A percentile compares a stretch with the other conserved stretches of the same genome.
phyloP scores from a whole-genome alignment of 2,329 filamentous ascomycete species.

The Colletotrichum endophyticum region DNA sequence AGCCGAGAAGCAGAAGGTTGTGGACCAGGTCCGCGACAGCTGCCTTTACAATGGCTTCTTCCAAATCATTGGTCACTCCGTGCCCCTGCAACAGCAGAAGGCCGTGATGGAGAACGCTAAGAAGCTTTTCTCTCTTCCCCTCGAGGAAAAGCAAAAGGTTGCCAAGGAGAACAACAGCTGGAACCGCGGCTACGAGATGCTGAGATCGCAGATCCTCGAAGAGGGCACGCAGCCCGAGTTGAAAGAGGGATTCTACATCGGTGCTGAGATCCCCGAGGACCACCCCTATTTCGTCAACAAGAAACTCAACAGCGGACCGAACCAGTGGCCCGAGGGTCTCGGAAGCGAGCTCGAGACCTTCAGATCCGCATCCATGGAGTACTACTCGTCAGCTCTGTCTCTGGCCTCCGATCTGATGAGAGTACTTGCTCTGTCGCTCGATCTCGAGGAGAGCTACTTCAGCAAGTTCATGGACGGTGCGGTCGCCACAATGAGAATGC shows the following conservation, averaged over 20 bases:
- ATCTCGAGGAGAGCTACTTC: conserved; percentile 45
- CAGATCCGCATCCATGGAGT: conserved; percentile 41
- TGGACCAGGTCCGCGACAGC: conserved; percentile 42
- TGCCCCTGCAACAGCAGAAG: conserved; percentile 43
- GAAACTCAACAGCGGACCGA: conserved; percentile 43
- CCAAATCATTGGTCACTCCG: conserved; percentile 53
- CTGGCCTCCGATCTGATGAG: conserved; percentile 45
- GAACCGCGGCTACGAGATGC: conserved; percentile 55
- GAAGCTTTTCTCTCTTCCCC: conserved; percentile 48
- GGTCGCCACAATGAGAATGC: conserved; percentile 47
- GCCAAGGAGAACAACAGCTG: conserved; percentile 39
- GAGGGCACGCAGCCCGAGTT: conserved; percentile 48
- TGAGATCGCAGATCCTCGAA: conserved; percentile 50
- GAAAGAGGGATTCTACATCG: conserved; percentile 50
- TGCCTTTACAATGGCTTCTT: conserved; percentile 57
- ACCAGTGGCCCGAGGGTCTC: conserved; percentile 46
- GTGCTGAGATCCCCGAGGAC: conserved; percentile 41
- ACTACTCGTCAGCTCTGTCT: conserved; percentile 41
- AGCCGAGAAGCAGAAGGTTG: conserved; percentile 29
- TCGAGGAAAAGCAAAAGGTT: conserved; percentile 48
- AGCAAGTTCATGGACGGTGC: conserved; percentile 47
- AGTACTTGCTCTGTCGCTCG: conserved; percentile 45
- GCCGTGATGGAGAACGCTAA: conserved; percentile 44
- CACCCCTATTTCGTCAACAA: conserved; percentile 46
- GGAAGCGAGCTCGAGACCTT: conserved; percentile 35